These are phyloP conservation scores for Hymenoscyphus linearis DNA, from an alignment of 2,329 filamentous ascomycete species.

Conservation along the genomic window DNA sequence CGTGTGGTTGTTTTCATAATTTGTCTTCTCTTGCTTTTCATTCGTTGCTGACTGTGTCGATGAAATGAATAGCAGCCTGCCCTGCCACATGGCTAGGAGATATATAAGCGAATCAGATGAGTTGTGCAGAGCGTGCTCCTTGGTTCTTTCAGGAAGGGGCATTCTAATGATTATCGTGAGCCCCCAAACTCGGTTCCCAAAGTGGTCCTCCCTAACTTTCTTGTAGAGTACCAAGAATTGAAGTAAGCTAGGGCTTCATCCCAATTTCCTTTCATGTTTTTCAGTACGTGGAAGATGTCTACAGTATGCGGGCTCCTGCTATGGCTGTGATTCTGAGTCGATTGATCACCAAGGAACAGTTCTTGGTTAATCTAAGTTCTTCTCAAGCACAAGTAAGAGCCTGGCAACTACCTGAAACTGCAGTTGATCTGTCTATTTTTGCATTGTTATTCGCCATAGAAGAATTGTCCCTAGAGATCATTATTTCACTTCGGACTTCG, in stretches of 20 bases:
- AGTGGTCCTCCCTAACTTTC: background rate
- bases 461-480: conserved; percentile 13
- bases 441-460: conserved; percentile 22
- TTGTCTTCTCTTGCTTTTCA: conserved; percentile 2
- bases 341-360: background rate
- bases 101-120: conserved; percentile 4
- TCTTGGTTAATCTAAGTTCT: background rate
- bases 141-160: background rate
- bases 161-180: background rate
- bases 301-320: background rate
- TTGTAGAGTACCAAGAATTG: background rate
- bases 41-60: conserved; percentile 11
- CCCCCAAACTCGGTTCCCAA: background rate
- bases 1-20: background rate
- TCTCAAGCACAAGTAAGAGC: conserved; percentile 10
- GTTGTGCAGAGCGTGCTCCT: background rate
- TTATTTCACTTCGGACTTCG: conserved; percentile 15
- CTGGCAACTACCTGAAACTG: conserved; percentile 9
- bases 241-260: too few relatives aligned
- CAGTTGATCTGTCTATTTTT: conserved; percentile 12
- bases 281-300: background rate
- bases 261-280: background rate
- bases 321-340: background rate
- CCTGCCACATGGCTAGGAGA: conserved; percentile 8
- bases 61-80: conserved; percentile 12